Base-by-base conservation (phyloP, 1,284 basidiomycete species). In the Xerocomus alliaceus region DNA sequence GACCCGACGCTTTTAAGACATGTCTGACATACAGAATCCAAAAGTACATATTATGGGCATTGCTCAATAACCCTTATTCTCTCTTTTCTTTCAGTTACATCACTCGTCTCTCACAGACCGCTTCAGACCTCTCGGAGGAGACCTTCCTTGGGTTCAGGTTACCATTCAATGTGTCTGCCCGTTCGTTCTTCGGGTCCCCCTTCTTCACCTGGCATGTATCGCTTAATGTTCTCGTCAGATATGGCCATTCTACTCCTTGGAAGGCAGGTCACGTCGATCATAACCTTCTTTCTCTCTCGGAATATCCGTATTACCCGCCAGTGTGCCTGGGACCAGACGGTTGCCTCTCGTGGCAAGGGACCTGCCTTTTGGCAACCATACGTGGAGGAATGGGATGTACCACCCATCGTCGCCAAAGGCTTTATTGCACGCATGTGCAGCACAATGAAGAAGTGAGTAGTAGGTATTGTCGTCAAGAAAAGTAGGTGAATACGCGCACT, bases 281-380 rank as follows among this genome's bases (percentile, higher is more conserved):
- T 95, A 55, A 82, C 81, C 12, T 95, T 91, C 80, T 95, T 95
- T 78, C 84, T 95, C 54, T 81, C 84, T 51, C 84, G 87, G 44
- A 94, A 94, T 75, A 87, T 95, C 55, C 84, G 86, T 32, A 84
- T 94, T 54, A 90, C 92, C 0, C 84, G 90, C 4, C 86, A 88
- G 41, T 83, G 91, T 12, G 93, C 86, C n/a, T 93, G 84, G 84
- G 86, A 88, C 34, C 87, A 94, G 70, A 95, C 93, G 0, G 86
- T 95, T 31, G 77, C 82, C 24, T 94, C 92, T 3, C 84, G 93
- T 3, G 87, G 88, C 11, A 95, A 95, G 71, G 86, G 87, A 0
- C 77, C 82, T 0, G 87, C 91, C 22, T 95, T 95, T 79, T 95
- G 93, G 92, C 81, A 84, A 63, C 87, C 90, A 0, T 96, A 96